Conservation (phyloP, 768 basidiomycete genomes). For the Ramaria sp. region DNA sequence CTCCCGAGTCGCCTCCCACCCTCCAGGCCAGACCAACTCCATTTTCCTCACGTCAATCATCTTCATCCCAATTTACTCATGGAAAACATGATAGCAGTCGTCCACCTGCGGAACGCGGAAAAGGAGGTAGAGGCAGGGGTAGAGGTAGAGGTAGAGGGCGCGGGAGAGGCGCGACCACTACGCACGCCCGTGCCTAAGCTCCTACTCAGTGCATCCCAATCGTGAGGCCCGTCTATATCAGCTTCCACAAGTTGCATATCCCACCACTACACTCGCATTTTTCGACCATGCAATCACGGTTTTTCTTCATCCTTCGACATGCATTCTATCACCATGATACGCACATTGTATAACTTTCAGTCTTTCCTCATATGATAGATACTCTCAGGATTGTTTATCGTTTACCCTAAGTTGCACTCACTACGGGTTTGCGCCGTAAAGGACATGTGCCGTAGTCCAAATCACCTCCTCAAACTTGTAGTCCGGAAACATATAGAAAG, state of each 20-base stretch:
- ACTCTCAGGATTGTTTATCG: not conserved
- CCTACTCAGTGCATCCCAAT: too few relatives aligned
- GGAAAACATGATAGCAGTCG: constrained; percentile 9
- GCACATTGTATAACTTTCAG: not conserved
- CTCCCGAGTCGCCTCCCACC: not conserved
- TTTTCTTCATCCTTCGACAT: not conserved
- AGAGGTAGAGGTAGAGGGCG: constrained; percentile 29
- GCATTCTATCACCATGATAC: not conserved
- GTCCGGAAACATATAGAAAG: too few relatives aligned
- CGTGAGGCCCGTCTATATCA: too few relatives aligned
- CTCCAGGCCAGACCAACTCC: not conserved
- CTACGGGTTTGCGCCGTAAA: too few relatives aligned
- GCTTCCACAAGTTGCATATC: not conserved
- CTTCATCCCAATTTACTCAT: constrained; percentile 8
- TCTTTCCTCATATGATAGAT: not conserved
- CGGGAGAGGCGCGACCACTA: constrained; percentile 18
- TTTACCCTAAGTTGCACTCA: too few relatives aligned
- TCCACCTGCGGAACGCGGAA: constrained; percentile 18
- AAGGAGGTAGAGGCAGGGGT: constrained; percentile 27
- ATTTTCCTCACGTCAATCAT: constrained; percentile 12
- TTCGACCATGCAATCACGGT: not conserved
- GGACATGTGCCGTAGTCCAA: too few relatives aligned
- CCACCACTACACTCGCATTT: not conserved
- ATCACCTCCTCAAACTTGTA: too few relatives aligned
- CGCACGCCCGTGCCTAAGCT: not conserved